Base-by-base conservation (phyloP, 768 basidiomycete species). In the Boletus speciosus region DNA sequence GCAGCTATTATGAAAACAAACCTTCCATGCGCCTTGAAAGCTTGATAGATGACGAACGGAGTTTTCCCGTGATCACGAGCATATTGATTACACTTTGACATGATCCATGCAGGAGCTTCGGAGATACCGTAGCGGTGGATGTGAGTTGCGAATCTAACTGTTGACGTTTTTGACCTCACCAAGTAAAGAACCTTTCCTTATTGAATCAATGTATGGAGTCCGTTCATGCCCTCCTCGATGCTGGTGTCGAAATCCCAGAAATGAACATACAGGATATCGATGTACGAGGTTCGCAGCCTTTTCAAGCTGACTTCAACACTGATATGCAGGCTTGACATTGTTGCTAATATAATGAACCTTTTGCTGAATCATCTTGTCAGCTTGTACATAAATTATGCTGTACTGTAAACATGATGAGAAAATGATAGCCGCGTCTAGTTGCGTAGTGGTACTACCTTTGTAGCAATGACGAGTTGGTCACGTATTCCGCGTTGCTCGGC, bases 1-100 rank as follows among this genome's bases (percentile, higher is more conserved):
- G 16, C 6, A 21, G 4, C n/a, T 31, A 15, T 35, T 12, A 34
- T n/a, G 1, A 44, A 43, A 27, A 27, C 63, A 59, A 36, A 61
- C 74, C 76, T 76, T 76, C 56, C 74, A 78, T 16, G 47, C 54
- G 2, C 78, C 80, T 67, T 78, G 81, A 64, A 81, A 83, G 40
- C 80, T 67, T 78, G 81, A 64, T 82, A 83, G 40, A 83, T 67
- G 25, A 72, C 68, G 61, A 83, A 83, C 5, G 77, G 80, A 0
- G 77, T 75, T 49, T 79, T 64, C 0, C 71, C 79, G 48, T 81
- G 75, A 27, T 72, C 68, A 6, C 75, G 68, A n/a, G 80, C 79
- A 55, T 80, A 82, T 47, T 75, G 71, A 60, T 82, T 81, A 4
- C 75, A 74, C 51, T 70, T 67, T 9, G 74, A 49, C 16, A 78